These are phyloP conservation scores for Gamsiella multidivaricata DNA, from an alignment of 192 early-diverging fungal species.

Conservation along the genomic window DNA sequence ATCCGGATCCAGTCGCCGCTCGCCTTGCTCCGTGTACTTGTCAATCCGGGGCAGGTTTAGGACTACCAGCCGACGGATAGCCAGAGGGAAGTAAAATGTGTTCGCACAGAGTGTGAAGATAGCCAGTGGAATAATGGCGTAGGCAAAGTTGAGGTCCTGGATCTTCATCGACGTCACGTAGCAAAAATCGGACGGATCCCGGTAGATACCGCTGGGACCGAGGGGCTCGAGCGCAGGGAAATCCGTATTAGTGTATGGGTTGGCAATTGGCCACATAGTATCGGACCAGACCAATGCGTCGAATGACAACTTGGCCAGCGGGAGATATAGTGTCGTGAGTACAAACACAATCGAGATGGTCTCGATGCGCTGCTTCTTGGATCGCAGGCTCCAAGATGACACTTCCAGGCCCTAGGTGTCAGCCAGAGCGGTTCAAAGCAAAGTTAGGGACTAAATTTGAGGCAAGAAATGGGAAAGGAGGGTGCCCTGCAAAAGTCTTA, in stretches of 20 bases:
- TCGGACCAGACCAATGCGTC: conserved; percentile 56
- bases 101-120: conserved; percentile 34
- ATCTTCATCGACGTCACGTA: conserved; percentile 59
- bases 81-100: conserved; percentile 55
- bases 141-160: conserved; percentile 55
- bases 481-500: too few species aligned
- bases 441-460: too few species aligned
- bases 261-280: conserved; percentile 46
- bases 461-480: too few species aligned
- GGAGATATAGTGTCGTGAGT: conserved; percentile 53
- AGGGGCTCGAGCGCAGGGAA: conserved; percentile 39
- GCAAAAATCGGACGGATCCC: conserved; percentile 49
- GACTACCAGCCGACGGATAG: conserved; percentile 42
- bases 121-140: conserved; percentile 47
- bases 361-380: conserved; percentile 40
- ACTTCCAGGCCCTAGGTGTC: conserved; percentile 55
- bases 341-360: conserved; percentile 53
- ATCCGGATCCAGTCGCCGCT: conserved; percentile 32
- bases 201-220: conserved; percentile 31
- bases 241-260: conserved; percentile 46
- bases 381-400: conserved; percentile 46
- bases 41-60: conserved; percentile 62
- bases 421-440: background rate
- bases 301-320: conserved; percentile 51
- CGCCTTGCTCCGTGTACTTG: conserved; percentile 52